Conservation (phyloP, 2,329 filamentous ascomycete genomes). For the Exophiala oligosperma region DNA sequence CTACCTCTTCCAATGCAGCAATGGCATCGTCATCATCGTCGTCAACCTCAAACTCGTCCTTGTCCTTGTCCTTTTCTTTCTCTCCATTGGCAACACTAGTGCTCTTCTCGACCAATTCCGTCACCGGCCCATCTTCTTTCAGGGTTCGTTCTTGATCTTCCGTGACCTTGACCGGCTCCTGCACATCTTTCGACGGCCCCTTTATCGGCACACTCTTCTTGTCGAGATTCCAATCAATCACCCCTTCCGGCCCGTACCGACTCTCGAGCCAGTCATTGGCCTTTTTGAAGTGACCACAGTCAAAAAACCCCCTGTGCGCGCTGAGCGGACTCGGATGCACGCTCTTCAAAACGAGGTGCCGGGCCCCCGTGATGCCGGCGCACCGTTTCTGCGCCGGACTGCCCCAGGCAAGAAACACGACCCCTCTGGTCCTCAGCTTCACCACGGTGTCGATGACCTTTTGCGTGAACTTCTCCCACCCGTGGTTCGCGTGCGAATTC, state of each 20-base stretch:
- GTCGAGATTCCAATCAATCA: constrained; percentile 80
- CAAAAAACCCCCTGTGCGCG: constrained; percentile 77
- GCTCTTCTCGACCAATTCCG: constrained; percentile 31
- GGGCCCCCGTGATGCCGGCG: constrained; percentile 61
- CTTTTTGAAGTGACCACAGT: constrained; percentile 77
- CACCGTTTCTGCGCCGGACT: constrained; percentile 79
- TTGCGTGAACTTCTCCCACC: constrained; percentile 94
- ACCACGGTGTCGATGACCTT: constrained; percentile 86
- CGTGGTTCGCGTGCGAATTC: constrained; percentile 79
- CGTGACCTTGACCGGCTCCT: constrained; percentile 17
- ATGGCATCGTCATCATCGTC: constrained; percentile 44
- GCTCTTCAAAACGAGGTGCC: constrained; percentile 79
- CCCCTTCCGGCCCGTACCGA: constrained; percentile 75
- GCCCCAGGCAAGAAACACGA: constrained; percentile 96
- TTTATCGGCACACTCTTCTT: constrained; percentile 28
- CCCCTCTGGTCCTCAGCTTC: constrained; percentile 71
- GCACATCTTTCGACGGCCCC: constrained; percentile 8
- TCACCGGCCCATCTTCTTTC: constrained; percentile 16
- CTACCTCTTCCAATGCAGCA: constrained; percentile 43
- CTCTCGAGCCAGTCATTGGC: constrained; percentile 81
- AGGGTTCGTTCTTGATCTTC: constrained; percentile 12
- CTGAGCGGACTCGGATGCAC: constrained; percentile 94
- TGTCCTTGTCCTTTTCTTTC: constrained; percentile 13
- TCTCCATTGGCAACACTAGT: constrained; percentile 8
- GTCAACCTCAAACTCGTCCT: constrained; percentile 35